A percentile compares a stretch with the other conserved stretches of the same genome.
Evolutionary conservation across 1,284 basidiomycete genomes (phyloP).

Genomic region (Trichosporon ovoides): DNA sequence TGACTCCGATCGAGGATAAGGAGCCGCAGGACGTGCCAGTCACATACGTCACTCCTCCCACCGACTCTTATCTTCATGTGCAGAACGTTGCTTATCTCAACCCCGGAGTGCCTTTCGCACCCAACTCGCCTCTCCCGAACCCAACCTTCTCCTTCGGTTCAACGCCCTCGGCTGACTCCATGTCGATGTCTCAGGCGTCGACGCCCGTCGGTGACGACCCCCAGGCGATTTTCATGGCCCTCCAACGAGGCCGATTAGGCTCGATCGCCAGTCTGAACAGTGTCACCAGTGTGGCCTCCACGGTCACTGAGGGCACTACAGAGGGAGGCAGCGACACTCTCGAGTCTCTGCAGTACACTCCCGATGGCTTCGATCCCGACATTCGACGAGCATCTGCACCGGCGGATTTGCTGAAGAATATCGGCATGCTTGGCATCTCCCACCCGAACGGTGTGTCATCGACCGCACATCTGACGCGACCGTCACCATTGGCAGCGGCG

Average conservation of each 20-base stretch:
- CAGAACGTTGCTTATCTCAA: slow-evolving; percentile 14
- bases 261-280: slow-evolving; percentile 32
- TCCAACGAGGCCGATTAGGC: slow-evolving; percentile 37
- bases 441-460: not conserved
- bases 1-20: slow-evolving; percentile 39
- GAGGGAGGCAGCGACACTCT: slow-evolving; percentile 27
- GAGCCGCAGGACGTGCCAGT: slow-evolving; percentile 18
- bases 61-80: slow-evolving; percentile 2
- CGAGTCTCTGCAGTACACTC: not conserved
- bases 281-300: slow-evolving; percentile 25
- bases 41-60: slow-evolving; percentile 12
- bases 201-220: slow-evolving; percentile 10
- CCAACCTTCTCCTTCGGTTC: slow-evolving; percentile 42
- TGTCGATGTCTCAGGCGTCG: not conserved
- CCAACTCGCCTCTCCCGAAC: slow-evolving; percentile 36
- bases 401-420: slow-evolving; percentile 27
- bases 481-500: slow-evolving; percentile 12
- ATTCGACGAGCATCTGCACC: slow-evolving; percentile 29
- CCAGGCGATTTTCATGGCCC: slow-evolving; percentile 26
- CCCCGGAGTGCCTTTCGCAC: slow-evolving; percentile 24
- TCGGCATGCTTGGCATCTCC: slow-evolving; percentile 29
- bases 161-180: slow-evolving; percentile 4
- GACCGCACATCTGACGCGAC: slow-evolving; percentile 4
- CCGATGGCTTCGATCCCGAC: slow-evolving; percentile 26
- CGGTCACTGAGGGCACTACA: slow-evolving; percentile 22